Base-by-base conservation (phyloP, 1,284 basidiomycete species). In the Takashimella tepidaria region DNA sequence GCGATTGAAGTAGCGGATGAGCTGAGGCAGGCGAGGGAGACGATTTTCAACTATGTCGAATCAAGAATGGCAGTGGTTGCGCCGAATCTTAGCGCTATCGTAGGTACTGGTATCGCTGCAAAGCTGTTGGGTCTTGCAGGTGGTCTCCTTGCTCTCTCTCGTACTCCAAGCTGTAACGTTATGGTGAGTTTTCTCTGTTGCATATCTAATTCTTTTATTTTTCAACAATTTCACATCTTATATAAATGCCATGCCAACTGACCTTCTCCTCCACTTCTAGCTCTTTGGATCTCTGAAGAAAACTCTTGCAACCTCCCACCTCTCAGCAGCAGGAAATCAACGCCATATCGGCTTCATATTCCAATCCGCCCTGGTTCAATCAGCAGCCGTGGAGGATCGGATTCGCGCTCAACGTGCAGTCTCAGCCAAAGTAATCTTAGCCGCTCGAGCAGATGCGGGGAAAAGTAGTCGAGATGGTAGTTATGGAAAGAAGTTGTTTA, bases 41-140 rank as follows among this genome's bases (percentile, higher is more conserved):
- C 91, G 84, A 98, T 98, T 64, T 92, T 98, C 77, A 85, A 89
- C 79, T 98, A 98, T 80, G 96, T 99, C 74, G 95, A 96, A 80
- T 96, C 92, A 68, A 84, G 96, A 75, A 98, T 99, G 90, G 89
- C 90, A 77, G 84, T 93, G 50, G 87, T 99, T 66, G 93, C 95
- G 57, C 96, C 96, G 61, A 99, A 99, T 75, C 84, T 99, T 70
- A 95, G 91, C 66, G 88, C 89, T 70, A 95, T 99, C 73, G 90
- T 98, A 74, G 95, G 96, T 70, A 97, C 95, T 51, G 90, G 89
- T 59, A 95, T 92, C 78, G 96, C 96, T 43, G 95, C 96, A 47
- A 98, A 98, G 80, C 79, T 99, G 47, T 85, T 99, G 45, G 96
- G 96, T 72, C 91, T 97, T 45, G 92, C 96, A 27, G 96, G 96